Percentiles rank a stretch among this genome's conserved stretches.
phyloP scores from a whole-genome alignment of 208 protist genomes.

The Leishmania guyanensis region DNA sequence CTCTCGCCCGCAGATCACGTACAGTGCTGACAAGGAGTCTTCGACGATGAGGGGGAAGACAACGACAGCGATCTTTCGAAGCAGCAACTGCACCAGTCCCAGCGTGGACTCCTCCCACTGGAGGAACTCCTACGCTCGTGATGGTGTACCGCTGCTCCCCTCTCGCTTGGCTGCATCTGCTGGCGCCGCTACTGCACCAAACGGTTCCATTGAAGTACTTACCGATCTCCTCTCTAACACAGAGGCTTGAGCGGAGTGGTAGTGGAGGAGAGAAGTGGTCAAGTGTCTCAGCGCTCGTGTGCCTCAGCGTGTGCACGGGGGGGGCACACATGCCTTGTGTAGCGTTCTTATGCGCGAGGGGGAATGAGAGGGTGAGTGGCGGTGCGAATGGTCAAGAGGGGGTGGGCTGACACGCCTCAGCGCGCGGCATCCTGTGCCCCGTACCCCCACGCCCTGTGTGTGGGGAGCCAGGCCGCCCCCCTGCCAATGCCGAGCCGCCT shows the following conservation, averaged over 20 bases:
- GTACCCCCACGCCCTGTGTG: no score
- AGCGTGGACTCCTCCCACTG: neutral
- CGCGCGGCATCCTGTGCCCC: no score
- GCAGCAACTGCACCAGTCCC: neutral
- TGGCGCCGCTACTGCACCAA: neutral
- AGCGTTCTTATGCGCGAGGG: neutral
- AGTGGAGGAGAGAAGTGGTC: neutral
- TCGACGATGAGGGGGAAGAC: constrained; percentile 59
- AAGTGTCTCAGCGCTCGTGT: neutral
- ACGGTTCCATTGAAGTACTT: neutral
- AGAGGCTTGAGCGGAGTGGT: neutral
- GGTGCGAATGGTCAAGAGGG: neutral
- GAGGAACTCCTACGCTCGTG: neutral
- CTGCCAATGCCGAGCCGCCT: no score
- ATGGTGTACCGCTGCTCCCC: constrained; percentile 12
- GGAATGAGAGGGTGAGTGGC: neutral
- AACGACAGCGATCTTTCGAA: constrained; percentile 62
- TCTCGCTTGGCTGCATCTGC: neutral
- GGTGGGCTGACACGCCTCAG: neutral
- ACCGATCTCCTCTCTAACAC: neutral
- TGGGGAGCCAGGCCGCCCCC: no score
- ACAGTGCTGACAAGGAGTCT: constrained; percentile 38
- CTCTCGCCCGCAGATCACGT: constrained; percentile 55
- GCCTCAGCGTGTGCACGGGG: neutral
- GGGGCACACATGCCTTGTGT: neutral